Conservation (phyloP, 495 filamentous ascomycete genomes). For the Aspergillus coremiiformis region DNA sequence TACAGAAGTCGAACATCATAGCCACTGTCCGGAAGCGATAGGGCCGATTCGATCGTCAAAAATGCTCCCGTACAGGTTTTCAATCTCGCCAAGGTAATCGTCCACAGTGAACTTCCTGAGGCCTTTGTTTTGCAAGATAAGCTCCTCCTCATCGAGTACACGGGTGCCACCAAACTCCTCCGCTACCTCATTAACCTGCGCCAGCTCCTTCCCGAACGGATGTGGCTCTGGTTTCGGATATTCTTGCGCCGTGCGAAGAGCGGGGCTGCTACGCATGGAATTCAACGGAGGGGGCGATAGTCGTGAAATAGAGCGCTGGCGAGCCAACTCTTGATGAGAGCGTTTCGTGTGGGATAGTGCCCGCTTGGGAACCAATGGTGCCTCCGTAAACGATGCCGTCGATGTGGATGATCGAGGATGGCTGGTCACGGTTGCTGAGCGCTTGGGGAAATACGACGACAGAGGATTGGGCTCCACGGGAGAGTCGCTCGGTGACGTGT, state of each 20-base stretch:
- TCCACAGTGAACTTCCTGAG: slow-evolving; percentile 67
- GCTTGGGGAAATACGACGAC: slow-evolving; percentile 67
- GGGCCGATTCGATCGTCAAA: slow-evolving; percentile 41
- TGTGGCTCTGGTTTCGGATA: slow-evolving; percentile 40
- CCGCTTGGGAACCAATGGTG: slow-evolving; percentile 63
- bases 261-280: slow-evolving; percentile 26
- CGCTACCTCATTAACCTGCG: slow-evolving; percentile 57
- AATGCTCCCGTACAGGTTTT: slow-evolving; percentile 53
- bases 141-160: slow-evolving; percentile 64
- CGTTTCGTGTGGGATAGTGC: slow-evolving; percentile 81
- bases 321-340: slow-evolving; percentile 57
- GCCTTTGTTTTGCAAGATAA: slow-evolving; percentile 55
- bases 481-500: slow-evolving; percentile 66
- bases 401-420: slow-evolving; percentile 36
- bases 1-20: slow-evolving; percentile 22
- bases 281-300: slow-evolving; percentile 38
- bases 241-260: slow-evolving; percentile 35
- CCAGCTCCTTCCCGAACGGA: slow-evolving; percentile 45
- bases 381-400: slow-evolving; percentile 41
- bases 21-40: slow-evolving; percentile 33
- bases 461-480: slow-evolving; percentile 68
- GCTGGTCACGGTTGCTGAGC: slow-evolving; percentile 36
- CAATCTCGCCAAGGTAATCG: slow-evolving; percentile 80
- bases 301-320: slow-evolving; percentile 56
- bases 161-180: slow-evolving; percentile 71